Conservation (phyloP, 2,329 filamentous ascomycete species). For the Cryphonectria radicalis region DNA sequence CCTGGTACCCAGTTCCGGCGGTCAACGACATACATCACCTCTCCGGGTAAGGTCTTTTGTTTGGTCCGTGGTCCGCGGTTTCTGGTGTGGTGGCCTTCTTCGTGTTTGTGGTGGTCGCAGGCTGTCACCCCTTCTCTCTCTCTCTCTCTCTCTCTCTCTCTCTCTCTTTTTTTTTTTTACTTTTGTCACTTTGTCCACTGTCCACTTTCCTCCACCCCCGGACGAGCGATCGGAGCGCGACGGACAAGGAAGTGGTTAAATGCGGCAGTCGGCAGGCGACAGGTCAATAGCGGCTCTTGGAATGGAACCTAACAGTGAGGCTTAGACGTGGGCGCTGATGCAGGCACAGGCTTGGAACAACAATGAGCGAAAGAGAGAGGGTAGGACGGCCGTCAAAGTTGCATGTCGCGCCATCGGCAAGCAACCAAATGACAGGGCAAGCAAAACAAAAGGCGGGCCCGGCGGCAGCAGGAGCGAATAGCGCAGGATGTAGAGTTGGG, state of each 20-base stretch:
- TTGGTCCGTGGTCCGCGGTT: neutral
- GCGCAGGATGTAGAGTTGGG: conserved; percentile 3
- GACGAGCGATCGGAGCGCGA: conserved; percentile 11
- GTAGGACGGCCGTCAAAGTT: neutral
- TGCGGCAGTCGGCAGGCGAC: conserved; percentile 8
- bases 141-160: too few species aligned
- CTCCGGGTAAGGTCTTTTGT: neutral
- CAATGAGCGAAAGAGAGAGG: neutral
- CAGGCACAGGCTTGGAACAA: conserved; percentile 4
- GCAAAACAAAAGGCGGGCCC: neutral
- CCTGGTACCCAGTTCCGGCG: neutral
- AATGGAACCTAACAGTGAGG: conserved; percentile 20
- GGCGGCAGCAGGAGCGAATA: conserved; percentile 17
- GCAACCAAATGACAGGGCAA: neutral
- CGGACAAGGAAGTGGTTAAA: conserved; percentile 2
- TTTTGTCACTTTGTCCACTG: conserved; percentile 20
- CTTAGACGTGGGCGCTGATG: conserved; percentile 27
- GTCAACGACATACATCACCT: conserved; percentile 12
- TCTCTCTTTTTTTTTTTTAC: too few species aligned
- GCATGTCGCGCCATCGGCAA: conserved; percentile 7
- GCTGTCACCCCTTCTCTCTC: conserved; percentile 18
- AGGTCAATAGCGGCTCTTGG: conserved; percentile 15
- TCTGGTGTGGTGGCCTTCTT: neutral
- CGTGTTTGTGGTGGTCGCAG: neutral
- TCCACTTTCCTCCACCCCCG: neutral